Conservation (phyloP, 2,329 filamentous ascomycete species). For the Spiromastix sp. region DNA sequence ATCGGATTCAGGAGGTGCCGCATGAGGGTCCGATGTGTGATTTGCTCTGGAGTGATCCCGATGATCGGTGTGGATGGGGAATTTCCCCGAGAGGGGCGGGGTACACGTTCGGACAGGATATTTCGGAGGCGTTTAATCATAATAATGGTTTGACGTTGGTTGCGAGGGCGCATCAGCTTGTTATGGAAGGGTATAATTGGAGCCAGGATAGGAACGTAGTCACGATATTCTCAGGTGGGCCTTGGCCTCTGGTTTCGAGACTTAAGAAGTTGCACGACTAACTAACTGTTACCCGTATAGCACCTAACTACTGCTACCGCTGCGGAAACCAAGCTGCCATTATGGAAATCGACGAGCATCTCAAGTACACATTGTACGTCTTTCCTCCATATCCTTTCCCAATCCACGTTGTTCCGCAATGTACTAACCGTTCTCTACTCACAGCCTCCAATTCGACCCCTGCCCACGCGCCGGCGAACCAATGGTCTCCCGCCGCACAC, state of each 20-base stretch:
- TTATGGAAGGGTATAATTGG: constrained; percentile 99
- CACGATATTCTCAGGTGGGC: constrained; percentile 88
- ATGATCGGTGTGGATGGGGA: constrained; percentile 92
- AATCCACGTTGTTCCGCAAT: no score
- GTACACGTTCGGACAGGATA: constrained; percentile 94
- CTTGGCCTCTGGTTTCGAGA: no score
- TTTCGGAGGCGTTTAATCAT: constrained; percentile 97
- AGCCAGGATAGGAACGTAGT: constrained; percentile 97
- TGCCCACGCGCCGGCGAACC: constrained; percentile 95
- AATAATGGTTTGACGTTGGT: constrained; percentile 96
- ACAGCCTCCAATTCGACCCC: constrained; percentile 95
- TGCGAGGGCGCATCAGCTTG: constrained; percentile 90
- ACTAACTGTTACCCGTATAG: constrained; percentile 46
- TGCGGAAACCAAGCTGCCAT: constrained; percentile 99
- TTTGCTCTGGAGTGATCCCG: constrained; percentile 93
- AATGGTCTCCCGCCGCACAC: constrained; percentile 95
- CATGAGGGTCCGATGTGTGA: constrained; percentile 99
- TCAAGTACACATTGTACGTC: constrained; percentile 98
- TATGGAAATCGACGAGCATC: constrained; percentile 98
- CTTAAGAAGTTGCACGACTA: no score
- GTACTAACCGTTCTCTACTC: constrained; percentile 4
- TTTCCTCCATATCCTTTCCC: not conserved
- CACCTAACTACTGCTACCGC: constrained; percentile 94
- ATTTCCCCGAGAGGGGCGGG: constrained; percentile 90
- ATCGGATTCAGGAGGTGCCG: constrained; percentile 95